phyloP scores from a whole-genome alignment of 2,329 filamentous ascomycete species.

The Macroventuria anomochaeta region DNA sequence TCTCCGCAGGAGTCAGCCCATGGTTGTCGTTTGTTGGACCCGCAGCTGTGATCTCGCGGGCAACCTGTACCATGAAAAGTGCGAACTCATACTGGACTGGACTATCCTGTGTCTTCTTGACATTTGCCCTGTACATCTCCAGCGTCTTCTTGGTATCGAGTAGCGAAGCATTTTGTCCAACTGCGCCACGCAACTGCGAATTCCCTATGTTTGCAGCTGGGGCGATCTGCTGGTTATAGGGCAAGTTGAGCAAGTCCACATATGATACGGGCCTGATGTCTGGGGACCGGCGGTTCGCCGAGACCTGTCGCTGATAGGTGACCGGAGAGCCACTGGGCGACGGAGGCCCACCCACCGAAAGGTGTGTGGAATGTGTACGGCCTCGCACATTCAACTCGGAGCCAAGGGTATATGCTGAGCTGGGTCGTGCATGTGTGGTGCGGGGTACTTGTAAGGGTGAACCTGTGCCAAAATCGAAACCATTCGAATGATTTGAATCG shows the following conservation, averaged over 20 bases:
- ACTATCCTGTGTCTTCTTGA: constrained; percentile 93
- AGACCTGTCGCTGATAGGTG: constrained; percentile 56
- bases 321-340: constrained; percentile 50
- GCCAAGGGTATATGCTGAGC: constrained; percentile 75
- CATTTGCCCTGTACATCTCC: constrained; percentile 96
- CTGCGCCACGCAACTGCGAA: constrained; percentile 74
- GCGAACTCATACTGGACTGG: constrained; percentile 96
- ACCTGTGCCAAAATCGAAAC: constrained; percentile 40
- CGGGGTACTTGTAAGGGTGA: constrained; percentile 53
- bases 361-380: constrained; percentile 61
- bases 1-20: constrained; percentile 61
- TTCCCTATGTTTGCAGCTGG: constrained; percentile 75
- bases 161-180: constrained; percentile 89
- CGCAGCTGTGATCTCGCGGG: constrained; percentile 69
- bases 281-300: constrained; percentile 62
- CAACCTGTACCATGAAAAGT: constrained; percentile 88
- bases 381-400: constrained; percentile 72
- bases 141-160: constrained; percentile 91
- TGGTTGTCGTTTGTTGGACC: constrained; percentile 44
- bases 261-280: constrained; percentile 66
- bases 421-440: constrained; percentile 70
- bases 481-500: constrained; percentile 40
- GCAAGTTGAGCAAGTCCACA: constrained; percentile 67
- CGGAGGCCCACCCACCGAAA: constrained; percentile 54
- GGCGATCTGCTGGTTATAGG: constrained; percentile 80